Evolutionary conservation across 495 filamentous ascomycete genomes (phyloP).

Genomic region (Pyrenopolyporus hunteri): DNA sequence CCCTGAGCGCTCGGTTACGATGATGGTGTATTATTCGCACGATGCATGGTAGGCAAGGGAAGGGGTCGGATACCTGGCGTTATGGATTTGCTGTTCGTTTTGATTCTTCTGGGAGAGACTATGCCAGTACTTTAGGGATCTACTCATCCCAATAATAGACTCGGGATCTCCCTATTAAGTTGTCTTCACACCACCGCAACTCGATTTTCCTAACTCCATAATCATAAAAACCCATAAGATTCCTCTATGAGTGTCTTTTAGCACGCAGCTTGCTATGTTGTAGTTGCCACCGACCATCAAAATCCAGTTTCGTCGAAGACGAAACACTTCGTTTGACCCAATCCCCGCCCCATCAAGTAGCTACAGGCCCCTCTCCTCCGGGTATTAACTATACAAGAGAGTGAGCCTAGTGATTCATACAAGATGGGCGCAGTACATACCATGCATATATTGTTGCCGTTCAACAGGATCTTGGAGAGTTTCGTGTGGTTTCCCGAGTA

Average conservation of each 20-base stretch:
- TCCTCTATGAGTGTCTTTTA: not conserved
- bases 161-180: constrained; percentile 1
- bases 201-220: not conserved
- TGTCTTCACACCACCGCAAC: constrained; percentile 1
- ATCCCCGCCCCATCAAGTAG: constrained; percentile 17
- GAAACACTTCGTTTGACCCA: not conserved
- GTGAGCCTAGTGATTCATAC: constrained; percentile 2
- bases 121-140: constrained; percentile 3
- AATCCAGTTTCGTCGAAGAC: not conserved
- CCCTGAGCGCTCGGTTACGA: constrained; percentile 12
- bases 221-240: too few species aligned
- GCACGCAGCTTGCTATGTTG: not conserved
- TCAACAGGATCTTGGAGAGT: constrained; percentile 92
- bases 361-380: constrained; percentile 77
- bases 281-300: not conserved
- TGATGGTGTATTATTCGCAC: constrained; percentile 17
- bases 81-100: constrained; percentile 17
- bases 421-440: constrained; percentile 52
- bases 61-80: constrained; percentile 29
- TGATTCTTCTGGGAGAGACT: not conserved
- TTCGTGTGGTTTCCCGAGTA: constrained; percentile 85
- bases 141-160: not conserved
- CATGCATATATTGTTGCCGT: constrained; percentile 99
- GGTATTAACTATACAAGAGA: constrained; percentile 71
- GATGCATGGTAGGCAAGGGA: constrained; percentile 7